Evolutionary conservation across 148 eudicot species (phyloP).

Genomic region (Silene latifolia): DNA sequence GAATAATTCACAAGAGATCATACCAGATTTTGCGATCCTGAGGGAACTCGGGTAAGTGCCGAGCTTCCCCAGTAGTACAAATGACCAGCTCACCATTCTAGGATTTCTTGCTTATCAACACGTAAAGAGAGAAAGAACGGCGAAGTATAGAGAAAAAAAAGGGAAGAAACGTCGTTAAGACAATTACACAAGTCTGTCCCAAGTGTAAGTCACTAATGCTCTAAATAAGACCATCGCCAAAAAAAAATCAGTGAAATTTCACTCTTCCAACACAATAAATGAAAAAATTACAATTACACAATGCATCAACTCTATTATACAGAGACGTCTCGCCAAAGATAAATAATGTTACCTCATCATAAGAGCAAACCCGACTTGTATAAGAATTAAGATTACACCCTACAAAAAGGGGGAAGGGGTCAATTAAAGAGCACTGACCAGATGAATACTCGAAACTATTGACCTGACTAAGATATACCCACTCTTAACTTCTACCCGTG

Average conservation of each 20-base stretch:
- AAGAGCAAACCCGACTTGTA: conserved; percentile 28
- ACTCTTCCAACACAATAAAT: neutral
- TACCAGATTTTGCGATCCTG: too few species aligned
- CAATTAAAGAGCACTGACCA: conserved; percentile 20
- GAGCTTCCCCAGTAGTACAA: too few species aligned
- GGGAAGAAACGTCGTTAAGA: neutral
- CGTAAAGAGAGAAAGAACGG: neutral
- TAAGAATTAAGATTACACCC: conserved; percentile 32
- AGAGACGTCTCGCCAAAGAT: conserved; percentile 26
- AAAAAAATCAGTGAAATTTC: neutral
- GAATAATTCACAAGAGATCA: too few species aligned
- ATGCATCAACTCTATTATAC: conserved; percentile 35
- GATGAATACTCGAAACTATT: conserved; percentile 33
- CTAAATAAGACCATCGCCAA: neutral
- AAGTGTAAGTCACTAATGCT: neutral
- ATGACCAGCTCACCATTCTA: too few species aligned
- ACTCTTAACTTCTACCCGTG: conserved; percentile 26
- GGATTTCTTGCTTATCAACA: too few species aligned
- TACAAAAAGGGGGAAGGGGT: conserved; percentile 15
- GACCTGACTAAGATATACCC: conserved; percentile 31
- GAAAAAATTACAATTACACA: conserved; percentile 22
- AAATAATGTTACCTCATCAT: conserved; percentile 24
- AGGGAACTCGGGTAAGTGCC: too few species aligned
- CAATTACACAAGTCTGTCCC: too few species aligned
- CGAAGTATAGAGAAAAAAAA: neutral